Evolutionary conservation across 805 yeast species (phyloP).

Genomic region (Isabelozyma gotoi): DNA sequence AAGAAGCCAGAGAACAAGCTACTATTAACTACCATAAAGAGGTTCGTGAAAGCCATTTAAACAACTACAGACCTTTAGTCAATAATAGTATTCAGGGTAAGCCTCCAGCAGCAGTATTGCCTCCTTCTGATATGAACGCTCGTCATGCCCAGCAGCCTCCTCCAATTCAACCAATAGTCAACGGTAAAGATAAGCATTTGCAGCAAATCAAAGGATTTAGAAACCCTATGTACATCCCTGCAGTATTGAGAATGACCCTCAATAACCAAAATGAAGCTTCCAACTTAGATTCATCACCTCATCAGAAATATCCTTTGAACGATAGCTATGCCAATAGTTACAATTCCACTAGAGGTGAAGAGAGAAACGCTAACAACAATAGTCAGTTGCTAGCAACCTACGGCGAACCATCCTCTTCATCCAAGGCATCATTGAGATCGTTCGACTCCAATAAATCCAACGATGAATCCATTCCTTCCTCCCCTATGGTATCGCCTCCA

Average conservation of each 20-base stretch:
- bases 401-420: not conserved
- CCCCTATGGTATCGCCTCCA: slow-evolving; percentile 7
- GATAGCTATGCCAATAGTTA: not conserved
- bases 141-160: slow-evolving; percentile 11
- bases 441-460: slow-evolving; percentile 29
- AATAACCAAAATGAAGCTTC: slow-evolving; percentile 3
- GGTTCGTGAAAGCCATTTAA: slow-evolving; percentile 12
- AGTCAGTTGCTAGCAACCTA: not conserved
- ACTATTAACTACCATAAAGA: slow-evolving; percentile 16
- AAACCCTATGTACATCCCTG: slow-evolving; percentile 88
- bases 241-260: slow-evolving; percentile 61
- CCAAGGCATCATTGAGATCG: slow-evolving; percentile 24
- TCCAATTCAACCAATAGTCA: slow-evolving; percentile 3
- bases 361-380: not conserved
- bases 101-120: slow-evolving; percentile 23
- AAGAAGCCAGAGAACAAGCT: slow-evolving; percentile 2
- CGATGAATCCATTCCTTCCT: slow-evolving; percentile 18
- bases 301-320: not conserved
- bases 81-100: no score
- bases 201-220: slow-evolving; percentile 79
- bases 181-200: slow-evolving; percentile 27
- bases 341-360: not conserved
- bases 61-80: slow-evolving; percentile 3
- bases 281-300: slow-evolving; percentile 3
- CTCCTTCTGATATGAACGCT: slow-evolving; percentile 21